Evolutionary conservation across 495 filamentous ascomycete genomes (phyloP).

Genomic region (Annulohypoxylon moriforme): DNA sequence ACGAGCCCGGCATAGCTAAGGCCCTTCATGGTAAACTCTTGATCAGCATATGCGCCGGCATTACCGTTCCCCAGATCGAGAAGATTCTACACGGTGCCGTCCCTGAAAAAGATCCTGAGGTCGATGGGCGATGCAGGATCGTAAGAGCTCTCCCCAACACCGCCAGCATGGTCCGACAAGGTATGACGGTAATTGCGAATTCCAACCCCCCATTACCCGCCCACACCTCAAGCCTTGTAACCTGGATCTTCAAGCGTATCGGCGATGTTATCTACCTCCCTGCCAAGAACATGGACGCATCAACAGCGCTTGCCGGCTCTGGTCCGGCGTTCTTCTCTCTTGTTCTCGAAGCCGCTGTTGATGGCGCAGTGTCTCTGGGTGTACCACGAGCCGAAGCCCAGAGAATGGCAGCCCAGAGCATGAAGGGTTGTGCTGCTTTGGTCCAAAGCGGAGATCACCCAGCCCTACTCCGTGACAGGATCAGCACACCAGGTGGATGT

Average conservation of each 20-base stretch:
- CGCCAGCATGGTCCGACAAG: constrained; percentile 72
- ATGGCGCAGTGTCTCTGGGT: constrained; percentile 85
- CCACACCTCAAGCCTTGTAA: constrained; percentile 65
- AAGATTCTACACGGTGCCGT: constrained; percentile 64
- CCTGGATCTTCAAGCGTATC: constrained; percentile 81
- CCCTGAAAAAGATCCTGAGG: constrained; percentile 49
- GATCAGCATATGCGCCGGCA: constrained; percentile 87
- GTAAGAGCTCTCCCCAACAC: constrained; percentile 88
- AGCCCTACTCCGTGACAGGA: constrained; percentile 79
- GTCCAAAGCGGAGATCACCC: constrained; percentile 81
- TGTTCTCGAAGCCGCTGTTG: constrained; percentile 79
- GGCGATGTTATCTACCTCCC: constrained; percentile 74
- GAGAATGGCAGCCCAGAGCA: constrained; percentile 83
- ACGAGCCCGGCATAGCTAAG: constrained; percentile 70
- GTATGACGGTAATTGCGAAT: constrained; percentile 81
- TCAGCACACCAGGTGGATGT: constrained; percentile 82
- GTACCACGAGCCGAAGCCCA: constrained; percentile 80
- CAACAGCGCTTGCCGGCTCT: constrained; percentile 78
- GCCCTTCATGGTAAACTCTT: constrained; percentile 82
- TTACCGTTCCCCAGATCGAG: constrained; percentile 72
- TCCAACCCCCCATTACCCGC: constrained; percentile 67
- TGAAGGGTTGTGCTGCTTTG: constrained; percentile 75
- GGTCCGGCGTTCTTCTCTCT: constrained; percentile 84
- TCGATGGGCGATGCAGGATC: constrained; percentile 63
- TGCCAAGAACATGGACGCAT: constrained; percentile 75